Evolutionary conservation across 2,329 filamentous ascomycete genomes (phyloP).

Genomic region (Epichloe baconii): DNA sequence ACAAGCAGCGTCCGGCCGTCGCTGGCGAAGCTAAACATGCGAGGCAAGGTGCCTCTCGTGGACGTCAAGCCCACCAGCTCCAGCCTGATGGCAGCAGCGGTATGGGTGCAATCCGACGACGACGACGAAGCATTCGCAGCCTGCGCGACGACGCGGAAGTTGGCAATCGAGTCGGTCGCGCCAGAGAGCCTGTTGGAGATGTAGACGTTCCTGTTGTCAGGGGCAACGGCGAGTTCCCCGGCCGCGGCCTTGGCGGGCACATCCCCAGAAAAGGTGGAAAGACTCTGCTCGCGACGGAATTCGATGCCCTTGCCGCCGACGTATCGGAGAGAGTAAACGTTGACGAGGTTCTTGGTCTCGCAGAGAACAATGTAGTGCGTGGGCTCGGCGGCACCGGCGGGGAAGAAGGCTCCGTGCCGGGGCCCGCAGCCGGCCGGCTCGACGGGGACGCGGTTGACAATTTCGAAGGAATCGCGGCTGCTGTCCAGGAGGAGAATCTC

Average conservation of each 20-base stretch:
- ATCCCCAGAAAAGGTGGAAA: conserved; percentile 28
- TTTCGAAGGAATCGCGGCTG: conserved; percentile 24
- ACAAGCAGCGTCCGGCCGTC: conserved; percentile 28
- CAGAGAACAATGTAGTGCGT: conserved; percentile 35
- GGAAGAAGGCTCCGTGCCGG: conserved; percentile 37
- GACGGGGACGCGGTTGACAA: conserved; percentile 22
- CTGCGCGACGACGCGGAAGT: conserved; percentile 23
- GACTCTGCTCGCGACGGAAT: conserved; percentile 23
- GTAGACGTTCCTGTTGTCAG: conserved; percentile 32
- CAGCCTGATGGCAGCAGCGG: conserved; percentile 14
- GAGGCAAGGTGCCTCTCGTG: conserved; percentile 26
- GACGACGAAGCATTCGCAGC: not conserved
- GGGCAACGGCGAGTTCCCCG: conserved; percentile 30
- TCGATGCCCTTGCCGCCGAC: conserved; percentile 17
- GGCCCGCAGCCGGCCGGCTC: conserved; percentile 30
- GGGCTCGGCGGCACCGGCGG: conserved; percentile 17
- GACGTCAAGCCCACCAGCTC: conserved; percentile 20
- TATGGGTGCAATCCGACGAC: conserved; percentile 7
- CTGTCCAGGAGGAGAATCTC: conserved; percentile 32
- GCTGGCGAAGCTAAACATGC: conserved; percentile 31
- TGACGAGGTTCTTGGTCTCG: conserved; percentile 32
- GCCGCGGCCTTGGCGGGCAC: conserved; percentile 26
- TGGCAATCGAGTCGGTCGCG: conserved; percentile 32
- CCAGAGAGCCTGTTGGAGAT: conserved; percentile 38
- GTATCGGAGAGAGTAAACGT: conserved; percentile 30